These are phyloP conservation scores for Penicillium macrosclerotiorum DNA, from an alignment of 495 filamentous ascomycete genomes.

Conservation along the genomic window DNA sequence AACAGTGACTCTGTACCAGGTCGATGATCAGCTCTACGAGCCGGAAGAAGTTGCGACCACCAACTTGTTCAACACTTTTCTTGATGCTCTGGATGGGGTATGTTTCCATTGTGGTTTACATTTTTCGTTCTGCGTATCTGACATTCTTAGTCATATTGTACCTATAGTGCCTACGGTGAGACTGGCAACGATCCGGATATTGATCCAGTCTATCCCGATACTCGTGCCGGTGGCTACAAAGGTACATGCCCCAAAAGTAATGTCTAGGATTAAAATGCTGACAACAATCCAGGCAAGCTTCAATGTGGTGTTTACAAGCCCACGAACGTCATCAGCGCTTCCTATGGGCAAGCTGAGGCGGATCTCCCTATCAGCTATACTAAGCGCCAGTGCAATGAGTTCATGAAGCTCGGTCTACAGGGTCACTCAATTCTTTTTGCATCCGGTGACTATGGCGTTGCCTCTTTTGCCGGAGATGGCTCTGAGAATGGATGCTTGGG, in stretches of 20 bases:
- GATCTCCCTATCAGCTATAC: constrained; percentile 51
- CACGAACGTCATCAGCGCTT: constrained; percentile 61
- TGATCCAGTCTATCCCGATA: constrained; percentile 57
- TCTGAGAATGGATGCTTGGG: constrained; percentile 34
- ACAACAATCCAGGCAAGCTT: constrained; percentile 26
- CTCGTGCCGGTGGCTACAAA: constrained; percentile 51
- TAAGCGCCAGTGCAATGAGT: constrained; percentile 57
- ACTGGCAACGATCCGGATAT: constrained; percentile 41
- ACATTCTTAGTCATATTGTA: constrained; percentile 24
- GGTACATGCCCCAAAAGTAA: constrained; percentile 22
- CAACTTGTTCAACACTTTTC: constrained; percentile 49
- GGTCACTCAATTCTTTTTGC: constrained; percentile 61
- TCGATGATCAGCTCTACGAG: constrained; percentile 50
- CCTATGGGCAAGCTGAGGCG: constrained; percentile 55
- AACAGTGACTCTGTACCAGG: constrained; percentile 54
- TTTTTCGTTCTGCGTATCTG: neutral
- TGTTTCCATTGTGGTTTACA: neutral
- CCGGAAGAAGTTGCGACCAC: constrained; percentile 34
- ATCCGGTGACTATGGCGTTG: constrained; percentile 60
- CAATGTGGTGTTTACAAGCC: constrained; percentile 62
- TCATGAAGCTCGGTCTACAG: constrained; percentile 64
- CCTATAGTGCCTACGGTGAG: constrained; percentile 39
- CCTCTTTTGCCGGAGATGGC: constrained; percentile 36
- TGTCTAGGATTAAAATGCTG: neutral
- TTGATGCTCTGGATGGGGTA: constrained; percentile 56